These are phyloP conservation scores for Neolecta irregularis DNA, from an alignment of 1,139 yeast genomes.

Conservation along the genomic window DNA sequence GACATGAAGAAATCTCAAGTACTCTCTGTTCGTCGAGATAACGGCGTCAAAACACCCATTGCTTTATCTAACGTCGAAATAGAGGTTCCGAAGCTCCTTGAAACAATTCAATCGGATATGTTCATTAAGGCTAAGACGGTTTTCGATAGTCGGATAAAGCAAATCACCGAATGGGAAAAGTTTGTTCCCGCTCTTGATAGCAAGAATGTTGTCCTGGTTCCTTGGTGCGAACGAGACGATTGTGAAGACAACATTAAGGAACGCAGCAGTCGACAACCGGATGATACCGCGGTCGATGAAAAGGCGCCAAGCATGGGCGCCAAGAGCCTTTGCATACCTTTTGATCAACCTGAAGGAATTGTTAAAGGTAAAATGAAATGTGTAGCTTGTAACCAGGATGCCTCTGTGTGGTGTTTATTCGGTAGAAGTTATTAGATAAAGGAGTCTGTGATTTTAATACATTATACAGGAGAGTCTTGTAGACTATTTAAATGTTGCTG, in stretches of 20 bases:
- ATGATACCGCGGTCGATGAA: slow-evolving; percentile 78
- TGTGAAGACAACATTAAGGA: slow-evolving; percentile 98
- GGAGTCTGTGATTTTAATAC: not conserved
- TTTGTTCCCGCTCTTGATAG: slow-evolving; percentile 85
- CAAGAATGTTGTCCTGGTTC: slow-evolving; percentile 79
- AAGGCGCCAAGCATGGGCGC: slow-evolving; percentile 99
- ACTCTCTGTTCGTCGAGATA: slow-evolving; percentile 86
- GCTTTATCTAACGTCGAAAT: slow-evolving; percentile 48
- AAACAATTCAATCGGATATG: slow-evolving; percentile 61
- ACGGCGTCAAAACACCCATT: slow-evolving; percentile 55
- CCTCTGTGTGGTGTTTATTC: slow-evolving; percentile 75
- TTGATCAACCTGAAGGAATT: slow-evolving; percentile 38
- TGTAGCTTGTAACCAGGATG: slow-evolving; percentile 63
- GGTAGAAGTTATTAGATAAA: slow-evolving; percentile 82
- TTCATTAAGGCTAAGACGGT: slow-evolving; percentile 64
- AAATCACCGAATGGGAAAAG: slow-evolving; percentile 75
- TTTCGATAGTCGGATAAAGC: slow-evolving; percentile 68
- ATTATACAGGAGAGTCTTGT: too few species aligned
- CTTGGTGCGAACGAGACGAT: slow-evolving; percentile 91
- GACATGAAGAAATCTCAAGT: slow-evolving; percentile 71
- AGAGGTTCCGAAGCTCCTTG: slow-evolving; percentile 62
- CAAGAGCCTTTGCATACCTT: slow-evolving; percentile 91
- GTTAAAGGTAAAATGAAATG: slow-evolving; percentile 69
- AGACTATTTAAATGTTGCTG: too few species aligned
- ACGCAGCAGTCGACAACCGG: slow-evolving; percentile 65